phyloP scores from a whole-genome alignment of 2,329 filamentous ascomycete genomes.

The Neonectria coccinea region DNA sequence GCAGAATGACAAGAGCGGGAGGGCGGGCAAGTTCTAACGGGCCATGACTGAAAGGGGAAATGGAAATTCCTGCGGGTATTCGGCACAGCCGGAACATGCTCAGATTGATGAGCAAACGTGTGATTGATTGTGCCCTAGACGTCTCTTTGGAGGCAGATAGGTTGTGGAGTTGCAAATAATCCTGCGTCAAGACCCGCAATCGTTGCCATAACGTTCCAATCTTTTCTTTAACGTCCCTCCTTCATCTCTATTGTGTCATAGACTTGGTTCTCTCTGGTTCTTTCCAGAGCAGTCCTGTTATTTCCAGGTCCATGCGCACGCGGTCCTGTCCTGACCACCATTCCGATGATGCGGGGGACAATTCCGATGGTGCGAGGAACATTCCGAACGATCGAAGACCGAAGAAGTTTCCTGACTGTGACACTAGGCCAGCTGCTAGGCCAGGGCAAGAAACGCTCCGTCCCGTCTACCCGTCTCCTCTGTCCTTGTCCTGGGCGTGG shows the following conservation, averaged over 20 bases:
- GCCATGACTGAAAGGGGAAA: background rate
- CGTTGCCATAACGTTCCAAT: background rate
- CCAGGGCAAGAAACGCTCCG: slow-evolving; percentile 8
- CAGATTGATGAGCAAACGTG: background rate
- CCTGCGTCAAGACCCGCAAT: background rate
- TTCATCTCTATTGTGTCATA: background rate
- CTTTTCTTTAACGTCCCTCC: background rate
- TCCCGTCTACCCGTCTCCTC: slow-evolving; percentile 10
- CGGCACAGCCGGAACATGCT: background rate
- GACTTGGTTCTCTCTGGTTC: background rate
- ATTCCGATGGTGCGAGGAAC: background rate
- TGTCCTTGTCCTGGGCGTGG: slow-evolving; percentile 1
- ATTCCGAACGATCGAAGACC: background rate
- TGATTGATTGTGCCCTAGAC: background rate
- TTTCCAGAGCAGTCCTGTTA: background rate
- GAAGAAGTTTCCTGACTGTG: background rate
- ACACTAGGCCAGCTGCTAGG: background rate
- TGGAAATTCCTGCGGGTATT: background rate
- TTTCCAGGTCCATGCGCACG: background rate
- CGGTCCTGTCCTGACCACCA: too few relatives aligned
- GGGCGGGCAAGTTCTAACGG: background rate
- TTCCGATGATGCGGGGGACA: background rate
- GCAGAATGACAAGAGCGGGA: slow-evolving; percentile 2
- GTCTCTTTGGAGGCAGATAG: background rate
- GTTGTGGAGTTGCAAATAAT: background rate